Evolutionary conservation across 2,329 filamentous ascomycete species (phyloP), one percentile per base, ranked within the genome.

Genomic region (Ophiocordyceps unilateralis): DNA sequence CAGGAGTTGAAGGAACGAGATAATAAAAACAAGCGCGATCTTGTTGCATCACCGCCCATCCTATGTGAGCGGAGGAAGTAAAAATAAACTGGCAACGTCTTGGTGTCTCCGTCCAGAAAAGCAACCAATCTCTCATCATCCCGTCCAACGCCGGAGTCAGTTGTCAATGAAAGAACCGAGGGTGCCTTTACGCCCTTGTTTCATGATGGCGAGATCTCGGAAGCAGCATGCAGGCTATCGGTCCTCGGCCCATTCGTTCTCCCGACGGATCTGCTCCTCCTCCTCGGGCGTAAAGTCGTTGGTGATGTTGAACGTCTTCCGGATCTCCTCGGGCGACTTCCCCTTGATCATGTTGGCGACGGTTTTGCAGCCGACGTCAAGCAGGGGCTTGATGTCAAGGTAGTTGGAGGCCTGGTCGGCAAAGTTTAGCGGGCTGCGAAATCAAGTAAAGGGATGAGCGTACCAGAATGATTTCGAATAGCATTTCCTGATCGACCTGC

Each of bases 341-440:
- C 91, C 91, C 83, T 98, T 98, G 73, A 98, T 98, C 91, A 98
- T 98, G 68, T 98, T 98, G 48, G 91, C 91, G 15, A 98, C 91
- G 0, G 91, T 98, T 77, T 98, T 98, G 78, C 91, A 98, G 48
- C 91, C 91, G 46, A 96, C 89, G 51, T 98, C 91, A 23, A 98
- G 81, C 1, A 98, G 82, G 1, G 87, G 83, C 75, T 96, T 98
- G 70, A 98, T 98, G 53, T 98, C 91, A 46, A 98, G 81, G 63
- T 96, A 98, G 72, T 98, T 98, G 55, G 89, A 86, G 4, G 91
- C 91, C 84, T 91, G 17, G 7, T 7, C 6, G 14, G 28, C 24
- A 6, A 4, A 7, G 5, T n/a, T 11, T 12, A 20, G 36, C 10
- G 5, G 36, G 5, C 20, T 4, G 19, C n/a, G 3, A 5, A 15